phyloP scores from a whole-genome alignment of 306 rosid species.

The Chamaecrista fasciculata region DNA sequence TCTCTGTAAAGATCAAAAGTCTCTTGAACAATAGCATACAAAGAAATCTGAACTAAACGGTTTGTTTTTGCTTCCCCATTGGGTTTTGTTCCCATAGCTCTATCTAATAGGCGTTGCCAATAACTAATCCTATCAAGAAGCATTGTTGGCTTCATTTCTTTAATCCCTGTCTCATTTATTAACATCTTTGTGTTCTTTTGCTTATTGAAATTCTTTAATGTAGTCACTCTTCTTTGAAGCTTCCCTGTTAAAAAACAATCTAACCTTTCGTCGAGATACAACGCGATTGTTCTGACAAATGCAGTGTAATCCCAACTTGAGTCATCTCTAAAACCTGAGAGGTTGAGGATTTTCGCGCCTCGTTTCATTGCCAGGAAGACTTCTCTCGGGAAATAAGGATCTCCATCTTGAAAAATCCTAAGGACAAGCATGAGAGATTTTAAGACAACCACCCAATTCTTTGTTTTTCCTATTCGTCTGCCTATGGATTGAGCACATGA shows the following conservation, averaged over 20 bases:
- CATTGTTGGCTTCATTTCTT: conserved; percentile 65
- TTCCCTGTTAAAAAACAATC: conserved; percentile 78
- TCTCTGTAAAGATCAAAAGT: conserved; percentile 71
- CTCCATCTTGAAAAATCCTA: conserved; percentile 79
- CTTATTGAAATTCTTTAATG: not conserved
- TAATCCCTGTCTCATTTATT: conserved; percentile 45
- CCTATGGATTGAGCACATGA: conserved; percentile 66
- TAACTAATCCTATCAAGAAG: conserved; percentile 50
- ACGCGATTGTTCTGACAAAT: conserved; percentile 62
- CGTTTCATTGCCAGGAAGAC: conserved; percentile 71
- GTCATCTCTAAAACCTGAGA: conserved; percentile 67
- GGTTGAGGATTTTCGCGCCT: conserved; percentile 74
- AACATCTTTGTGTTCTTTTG: not conserved
- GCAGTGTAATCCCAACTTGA: conserved; percentile 77
- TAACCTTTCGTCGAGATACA: conserved; percentile 80
- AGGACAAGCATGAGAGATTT: conserved; percentile 78
- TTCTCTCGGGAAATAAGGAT: conserved; percentile 70
- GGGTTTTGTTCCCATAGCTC: conserved; percentile 63
- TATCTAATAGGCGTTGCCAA: conserved; percentile 79
- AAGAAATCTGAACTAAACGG: conserved; percentile 49
- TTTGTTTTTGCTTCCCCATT: conserved; percentile 54
- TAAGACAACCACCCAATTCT: conserved; percentile 74
- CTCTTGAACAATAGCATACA: conserved; percentile 76
- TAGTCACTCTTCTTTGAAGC: conserved; percentile 62
- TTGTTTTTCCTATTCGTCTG: conserved; percentile 58